A percentile compares a stretch with the other conserved stretches of the same genome.
Evolutionary conservation across 306 rosid species (phyloP).

Genomic region (Acmispon strigosus): DNA sequence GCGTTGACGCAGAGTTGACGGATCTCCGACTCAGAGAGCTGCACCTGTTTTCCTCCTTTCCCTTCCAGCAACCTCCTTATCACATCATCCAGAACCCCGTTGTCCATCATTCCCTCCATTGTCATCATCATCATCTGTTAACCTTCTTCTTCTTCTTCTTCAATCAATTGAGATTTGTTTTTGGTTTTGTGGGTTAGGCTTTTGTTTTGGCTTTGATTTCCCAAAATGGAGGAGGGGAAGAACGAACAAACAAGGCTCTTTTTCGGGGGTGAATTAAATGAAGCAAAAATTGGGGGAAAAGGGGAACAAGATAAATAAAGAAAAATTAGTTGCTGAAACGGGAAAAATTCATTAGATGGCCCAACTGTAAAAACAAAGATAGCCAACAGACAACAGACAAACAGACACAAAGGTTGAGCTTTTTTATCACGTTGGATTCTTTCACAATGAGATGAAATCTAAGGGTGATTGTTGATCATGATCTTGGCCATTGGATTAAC

Average conservation of each 20-base stretch:
- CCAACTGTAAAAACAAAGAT: neutral
- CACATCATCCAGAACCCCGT: conserved; percentile 61
- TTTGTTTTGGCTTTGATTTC: neutral
- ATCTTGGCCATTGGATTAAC: neutral
- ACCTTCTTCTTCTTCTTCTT: neutral
- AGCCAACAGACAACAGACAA: neutral
- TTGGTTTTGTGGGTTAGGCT: neutral
- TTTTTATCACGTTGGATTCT: neutral
- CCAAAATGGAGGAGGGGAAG: neutral
- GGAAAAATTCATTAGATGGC: neutral
- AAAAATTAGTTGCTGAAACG: conserved; percentile 6
- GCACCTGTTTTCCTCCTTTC: conserved; percentile 82
- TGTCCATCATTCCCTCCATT: conserved; percentile 86
- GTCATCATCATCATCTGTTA: conserved; percentile 74
- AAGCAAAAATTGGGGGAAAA: neutral
- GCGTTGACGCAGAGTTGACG: conserved; percentile 98
- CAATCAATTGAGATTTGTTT: neutral
- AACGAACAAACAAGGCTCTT: neutral
- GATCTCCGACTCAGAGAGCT: conserved; percentile 93
- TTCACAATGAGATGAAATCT: too few relatives aligned
- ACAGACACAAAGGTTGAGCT: neutral
- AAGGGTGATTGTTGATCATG: too few relatives aligned
- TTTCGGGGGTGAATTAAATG: neutral
- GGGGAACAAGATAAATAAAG: conserved; percentile 23
- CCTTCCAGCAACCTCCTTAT: conserved; percentile 83